Evolutionary conservation across 2,329 filamentous ascomycete species (phyloP), one percentile per base, ranked within the genome.

Genomic region (Chrysoporthe cubensis): DNA sequence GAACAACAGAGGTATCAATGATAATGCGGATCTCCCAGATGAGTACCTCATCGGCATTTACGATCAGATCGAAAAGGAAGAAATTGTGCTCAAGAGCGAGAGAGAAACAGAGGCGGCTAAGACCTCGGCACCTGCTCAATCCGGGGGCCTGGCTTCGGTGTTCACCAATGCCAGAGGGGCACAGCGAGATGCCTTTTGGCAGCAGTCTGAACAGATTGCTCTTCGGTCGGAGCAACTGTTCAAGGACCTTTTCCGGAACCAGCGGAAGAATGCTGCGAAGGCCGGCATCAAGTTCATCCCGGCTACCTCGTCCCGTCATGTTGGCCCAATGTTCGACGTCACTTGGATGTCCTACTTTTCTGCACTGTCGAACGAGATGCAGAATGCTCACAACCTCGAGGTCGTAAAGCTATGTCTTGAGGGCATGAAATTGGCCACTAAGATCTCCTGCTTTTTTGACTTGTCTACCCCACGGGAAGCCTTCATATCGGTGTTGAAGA

Each of bases 301-400:
- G 1, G 96, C 96, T 3, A 96, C 93, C 1, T 98, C 94, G 0
- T 94, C 93, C 77, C 95, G 93, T 74, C 96, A 99, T 77, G 92
- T 97, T 62, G 96, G 96, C 0, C 94, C 96, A 0, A 99, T 99
- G 96, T 98, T 99, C 76, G 94, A 97, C 74, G 94, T 97, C 34
- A 96, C 94, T 0, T 99, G 96, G 96, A 99, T 98, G 95, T 97
- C 95, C 11, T 96, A 97, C 78, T 91, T 99, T 75, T 98, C 95
- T 5, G 94, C 94, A 0, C 85, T 99, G 37, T 97, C 95, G 1
- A 94, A 92, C 62, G 92, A 96, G 73, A 94, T 96, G 77, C 96
- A 98, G 74, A 94, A 97, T 76, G 91, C 93, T 0, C 92, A 97
- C 73, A 97, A 97, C 74, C 84, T 97, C 4, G 94, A 97, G 72